phyloP scores from a whole-genome alignment of 2,329 filamentous ascomycete species.

The Cylindrodendrum hubeiense region DNA sequence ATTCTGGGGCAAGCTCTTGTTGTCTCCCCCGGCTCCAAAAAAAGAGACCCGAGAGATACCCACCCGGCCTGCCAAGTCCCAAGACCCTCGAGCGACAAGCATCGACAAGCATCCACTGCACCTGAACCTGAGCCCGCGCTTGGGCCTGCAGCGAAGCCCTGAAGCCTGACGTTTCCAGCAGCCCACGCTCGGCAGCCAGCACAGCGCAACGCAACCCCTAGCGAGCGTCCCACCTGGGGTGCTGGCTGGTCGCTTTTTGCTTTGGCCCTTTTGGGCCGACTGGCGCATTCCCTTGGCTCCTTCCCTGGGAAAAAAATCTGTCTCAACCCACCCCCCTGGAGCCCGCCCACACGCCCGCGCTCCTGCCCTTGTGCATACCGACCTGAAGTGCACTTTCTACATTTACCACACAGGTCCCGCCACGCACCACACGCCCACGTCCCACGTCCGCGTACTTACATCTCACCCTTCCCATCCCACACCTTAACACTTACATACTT shows the following conservation, averaged over 20 bases:
- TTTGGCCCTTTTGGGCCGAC: conserved; percentile 9
- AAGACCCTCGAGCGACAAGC: conserved; percentile 1
- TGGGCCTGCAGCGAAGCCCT: conserved; percentile 15
- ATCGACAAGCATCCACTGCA: conserved; percentile 12
- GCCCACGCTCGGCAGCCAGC: not conserved
- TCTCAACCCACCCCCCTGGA: conserved; percentile 42
- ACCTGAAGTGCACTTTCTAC: conserved; percentile 39
- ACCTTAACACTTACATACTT: conserved; percentile 28
- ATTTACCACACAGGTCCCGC: conserved; percentile 46
- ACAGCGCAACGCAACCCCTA: not conserved
- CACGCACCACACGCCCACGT: conserved; percentile 40
- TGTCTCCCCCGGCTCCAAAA: conserved; percentile 21
- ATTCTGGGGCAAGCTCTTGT: conserved; percentile 26
- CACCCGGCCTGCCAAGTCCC: conserved; percentile 7
- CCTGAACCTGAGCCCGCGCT: conserved; percentile 25
- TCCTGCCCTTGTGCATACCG: conserved; percentile 34
- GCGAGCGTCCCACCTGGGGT: conserved; percentile 8
- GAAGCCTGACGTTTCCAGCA: conserved; percentile 17
- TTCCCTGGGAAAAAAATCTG: conserved; percentile 40
- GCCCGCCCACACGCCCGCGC: conserved; percentile 31
- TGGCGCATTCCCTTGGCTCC: conserved; percentile 29
- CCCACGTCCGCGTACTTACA: conserved; percentile 41
- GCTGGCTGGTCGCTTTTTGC: conserved; percentile 11
- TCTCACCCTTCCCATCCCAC: conserved; percentile 30
- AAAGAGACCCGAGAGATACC: conserved; percentile 2